phyloP scores from a whole-genome alignment of 331 rosid genomes.

The Malus hybrid region DNA sequence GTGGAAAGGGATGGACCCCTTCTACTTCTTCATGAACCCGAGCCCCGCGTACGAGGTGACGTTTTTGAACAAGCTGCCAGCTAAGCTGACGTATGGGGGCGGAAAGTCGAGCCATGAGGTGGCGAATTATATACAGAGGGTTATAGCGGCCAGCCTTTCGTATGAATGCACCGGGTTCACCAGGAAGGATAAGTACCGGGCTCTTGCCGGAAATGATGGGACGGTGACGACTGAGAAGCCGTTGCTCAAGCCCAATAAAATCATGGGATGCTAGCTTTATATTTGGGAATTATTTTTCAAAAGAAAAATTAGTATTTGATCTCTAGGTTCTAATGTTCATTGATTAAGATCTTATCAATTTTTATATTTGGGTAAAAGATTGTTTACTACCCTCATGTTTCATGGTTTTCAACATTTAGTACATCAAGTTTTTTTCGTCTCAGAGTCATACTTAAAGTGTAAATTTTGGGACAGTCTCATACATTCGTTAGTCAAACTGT shows the following conservation, averaged over 20 bases:
- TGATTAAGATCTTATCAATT: no score
- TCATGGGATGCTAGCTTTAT: constrained; percentile 25
- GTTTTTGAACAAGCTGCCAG: constrained; percentile 52
- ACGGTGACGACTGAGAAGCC: constrained; percentile 35
- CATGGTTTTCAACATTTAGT: no score
- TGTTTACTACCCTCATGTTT: no score
- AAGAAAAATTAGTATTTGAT: no score
- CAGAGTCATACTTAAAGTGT: no score
- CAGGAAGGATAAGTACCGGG: constrained; percentile 65
- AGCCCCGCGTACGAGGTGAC: constrained; percentile 72
- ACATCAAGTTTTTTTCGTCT: no score
- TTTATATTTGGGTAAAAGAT: no score
- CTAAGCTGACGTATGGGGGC: constrained; percentile 42
- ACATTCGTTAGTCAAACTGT: no score
- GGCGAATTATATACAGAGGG: constrained; percentile 77
- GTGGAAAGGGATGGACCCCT: constrained; percentile 91
- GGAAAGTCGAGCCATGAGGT: constrained; percentile 75
- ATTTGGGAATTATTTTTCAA: neutral
- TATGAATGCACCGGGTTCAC: constrained; percentile 73
- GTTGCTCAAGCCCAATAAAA: constrained; percentile 1
- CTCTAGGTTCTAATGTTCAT: no score
- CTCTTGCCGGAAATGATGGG: constrained; percentile 84
- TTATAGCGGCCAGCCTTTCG: constrained; percentile 50
- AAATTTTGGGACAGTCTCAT: no score
- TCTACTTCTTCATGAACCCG: constrained; percentile 86